Base-by-base conservation (phyloP, 306 rosid genomes). In the Biancaea sappan region DNA sequence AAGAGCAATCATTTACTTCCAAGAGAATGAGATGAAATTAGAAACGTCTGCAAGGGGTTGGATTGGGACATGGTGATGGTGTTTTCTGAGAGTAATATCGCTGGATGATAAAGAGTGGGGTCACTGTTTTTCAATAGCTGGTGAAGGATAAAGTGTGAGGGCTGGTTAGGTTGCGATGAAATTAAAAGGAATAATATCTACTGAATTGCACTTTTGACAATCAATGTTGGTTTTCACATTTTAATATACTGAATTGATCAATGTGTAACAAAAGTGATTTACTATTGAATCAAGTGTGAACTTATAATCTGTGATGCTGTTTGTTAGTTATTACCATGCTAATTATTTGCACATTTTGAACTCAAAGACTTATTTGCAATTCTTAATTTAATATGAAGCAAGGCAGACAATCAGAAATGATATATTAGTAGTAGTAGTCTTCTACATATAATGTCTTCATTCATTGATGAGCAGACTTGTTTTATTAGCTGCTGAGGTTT, bases 61-160 rank as follows among this genome's bases (percentile, higher is more conserved):
- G 67, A 48, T 10, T 62, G 48, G 48, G 48, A 19, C 68, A 21
- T 37, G 68, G 31, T 62, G 41, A 62, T 19, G 68, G 48, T 18
- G 29, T 34, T 15, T 46, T 61, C 22, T 35, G 15, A 34, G 46
- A 37, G n/a, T 3, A 10, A 2, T 41, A n/a, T n/a, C n/a, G n/a
- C n/a, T n/a, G n/a, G n/a, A n/a, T n/a, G n/a, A n/a, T n/a, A n/a
- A n/a, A n/a, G n/a, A n/a, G n/a, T n/a, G n/a, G n/a, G n/a, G 43
- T 35, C 14, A 3, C 48, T 19, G 37, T 57, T 29, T 8, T 15
- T 21, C 22, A 62, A 62, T 16, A 8, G 8, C 29, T 61, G 26
- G 25, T 16, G 3, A 18, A 8, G 40, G 68, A 35, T 62, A 10
- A 11, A 60, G 44, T 8, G n/a, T n/a, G 13, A 12, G 16, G 46